Evolutionary conservation across 225 moss, liverwort and hornwort genomes (phyloP).

Genomic region (Thuidium tamariscinum): DNA sequence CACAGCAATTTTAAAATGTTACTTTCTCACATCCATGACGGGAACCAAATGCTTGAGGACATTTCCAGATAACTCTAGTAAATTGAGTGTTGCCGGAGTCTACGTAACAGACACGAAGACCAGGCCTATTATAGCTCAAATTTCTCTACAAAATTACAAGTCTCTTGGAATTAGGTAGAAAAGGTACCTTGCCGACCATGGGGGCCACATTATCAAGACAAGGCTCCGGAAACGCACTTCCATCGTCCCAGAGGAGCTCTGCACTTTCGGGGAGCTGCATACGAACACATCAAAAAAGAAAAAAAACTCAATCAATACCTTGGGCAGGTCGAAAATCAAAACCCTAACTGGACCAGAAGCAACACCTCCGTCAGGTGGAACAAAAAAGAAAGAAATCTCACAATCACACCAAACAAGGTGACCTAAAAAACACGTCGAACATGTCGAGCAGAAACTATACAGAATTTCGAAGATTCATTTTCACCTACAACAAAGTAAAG

Average conservation of each 20-base stretch:
- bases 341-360: neutral
- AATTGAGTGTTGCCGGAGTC: neutral
- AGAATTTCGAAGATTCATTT: neutral
- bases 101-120: neutral
- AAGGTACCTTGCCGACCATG: slow-evolving; percentile 84
- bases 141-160: neutral
- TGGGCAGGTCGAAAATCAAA: neutral
- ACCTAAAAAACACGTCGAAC: neutral
- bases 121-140: neutral
- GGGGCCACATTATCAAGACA: slow-evolving; percentile 85
- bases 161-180: neutral
- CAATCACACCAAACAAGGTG: neutral
- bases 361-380: neutral
- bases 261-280: slow-evolving; percentile 31
- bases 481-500: neutral
- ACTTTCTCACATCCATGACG: neutral
- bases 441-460: neutral
- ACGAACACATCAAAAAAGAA: neutral
- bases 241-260: slow-evolving; percentile 44
- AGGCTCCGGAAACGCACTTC: slow-evolving; percentile 70
- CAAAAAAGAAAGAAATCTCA: neutral
- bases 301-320: neutral
- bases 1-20: neutral
- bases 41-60: neutral
- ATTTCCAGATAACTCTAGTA: neutral